A percentile compares a stretch with the other conserved stretches of the same genome.
Evolutionary conservation across 1,284 basidiomycete genomes (phyloP).

Genomic region (Papiliotrema laurentii): DNA sequence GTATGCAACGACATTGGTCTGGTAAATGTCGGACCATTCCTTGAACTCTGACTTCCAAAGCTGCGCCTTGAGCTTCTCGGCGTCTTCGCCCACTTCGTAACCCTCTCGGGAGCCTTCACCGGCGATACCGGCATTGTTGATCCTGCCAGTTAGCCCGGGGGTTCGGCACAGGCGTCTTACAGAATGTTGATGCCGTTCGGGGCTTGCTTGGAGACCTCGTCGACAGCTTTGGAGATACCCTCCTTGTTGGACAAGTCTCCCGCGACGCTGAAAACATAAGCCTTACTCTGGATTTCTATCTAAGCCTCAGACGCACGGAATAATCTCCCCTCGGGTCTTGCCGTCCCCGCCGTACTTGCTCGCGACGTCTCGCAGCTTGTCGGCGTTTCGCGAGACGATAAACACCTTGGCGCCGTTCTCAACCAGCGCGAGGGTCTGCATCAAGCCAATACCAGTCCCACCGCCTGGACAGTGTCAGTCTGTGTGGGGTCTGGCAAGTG

Average conservation of each 20-base stretch:
- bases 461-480: constrained; percentile 32
- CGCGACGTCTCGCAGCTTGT: constrained; percentile 41
- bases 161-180: constrained; percentile 4
- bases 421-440: constrained; percentile 47
- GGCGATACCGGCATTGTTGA: constrained; percentile 42
- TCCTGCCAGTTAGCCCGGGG: constrained; percentile 8
- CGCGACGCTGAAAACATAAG: constrained; percentile 8
- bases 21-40: constrained; percentile 24
- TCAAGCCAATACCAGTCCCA: constrained; percentile 47
- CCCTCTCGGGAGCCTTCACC: constrained; percentile 31
- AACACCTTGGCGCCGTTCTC: constrained; percentile 49
- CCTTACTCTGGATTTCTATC: not conserved
- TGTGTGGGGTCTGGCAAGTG: not conserved
- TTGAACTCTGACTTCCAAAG: constrained; percentile 25
- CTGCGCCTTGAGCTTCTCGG: constrained; percentile 25
- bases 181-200: constrained; percentile 36
- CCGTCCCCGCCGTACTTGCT: constrained; percentile 34
- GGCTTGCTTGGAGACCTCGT: constrained; percentile 27
- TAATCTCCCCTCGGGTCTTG: constrained; percentile 27
- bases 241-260: constrained; percentile 37
- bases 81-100: constrained; percentile 22
- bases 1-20: constrained; percentile 30
- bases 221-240: constrained; percentile 28
- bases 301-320: constrained; percentile 26
- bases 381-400: constrained; percentile 36